Evolutionary conservation across 176 grass and related monocot species (phyloP), one percentile per base, ranked within the genome.

Genomic region (Oryza meridionalis): DNA sequence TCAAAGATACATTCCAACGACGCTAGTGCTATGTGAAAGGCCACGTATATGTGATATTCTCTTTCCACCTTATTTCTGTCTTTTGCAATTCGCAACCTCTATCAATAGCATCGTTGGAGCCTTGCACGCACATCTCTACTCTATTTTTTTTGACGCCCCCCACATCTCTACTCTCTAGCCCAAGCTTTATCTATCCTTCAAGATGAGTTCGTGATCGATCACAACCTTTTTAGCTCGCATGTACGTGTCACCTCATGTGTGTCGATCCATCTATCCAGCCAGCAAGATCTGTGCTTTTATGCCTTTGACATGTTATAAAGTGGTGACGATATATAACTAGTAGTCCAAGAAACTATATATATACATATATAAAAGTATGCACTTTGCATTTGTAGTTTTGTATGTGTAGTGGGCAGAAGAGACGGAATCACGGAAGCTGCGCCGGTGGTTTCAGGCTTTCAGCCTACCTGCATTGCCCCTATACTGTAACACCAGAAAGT

Each of bases 391-490:
- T 62, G 58, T 62, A 62, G 9, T 24, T n/a, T 24, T 62, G 46
- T 49, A 49, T 62, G 17, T 0, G 19, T 19, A 53, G 11, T 14
- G 40, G 40, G 27, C 27, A 66, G 12, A 65, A 26, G 67, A 72
- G 84, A 72, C 67, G 76, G 84, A 86, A 80, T n/a, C 53, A 58
- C 6, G 17, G 51, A 58, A 62, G 69, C 77, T 86, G 42, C 84
- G 22, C 46, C 84, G 77, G 77, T 86, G 77, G 44, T 80, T 86
- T 73, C 69, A n/a, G 69, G 3, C 5, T 80, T 86, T 73, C 69
- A n/a, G 77, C 6, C 5, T 66, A 51, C 12, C 68, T 53, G 82
- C 31, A 58, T 40, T 40, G 45, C 24, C 7, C 16, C 7, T 71
- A 11, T 26, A 46, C 63, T 69, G 15, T 44, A 7, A 58, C 16